A percentile compares a stretch with the other conserved stretches of the same genome.
Evolutionary conservation across 1,284 basidiomycete genomes (phyloP).

Genomic region (Thecaphora thlaspeos): DNA sequence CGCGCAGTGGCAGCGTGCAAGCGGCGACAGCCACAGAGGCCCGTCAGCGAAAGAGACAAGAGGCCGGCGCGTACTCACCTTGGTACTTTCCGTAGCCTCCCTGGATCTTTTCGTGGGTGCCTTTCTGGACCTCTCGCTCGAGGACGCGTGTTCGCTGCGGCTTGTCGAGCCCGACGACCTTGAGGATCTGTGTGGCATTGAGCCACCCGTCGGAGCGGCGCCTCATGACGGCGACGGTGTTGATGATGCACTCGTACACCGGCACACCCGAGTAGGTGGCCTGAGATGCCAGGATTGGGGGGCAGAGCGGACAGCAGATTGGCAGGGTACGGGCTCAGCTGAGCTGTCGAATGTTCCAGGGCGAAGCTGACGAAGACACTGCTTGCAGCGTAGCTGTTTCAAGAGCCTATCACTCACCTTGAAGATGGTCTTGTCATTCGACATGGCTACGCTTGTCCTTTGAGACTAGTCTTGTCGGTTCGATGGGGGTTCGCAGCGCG

Average conservation of each 20-base stretch:
- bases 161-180: conserved; percentile 99
- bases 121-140: conserved; percentile 97
- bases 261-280: conserved; percentile 60
- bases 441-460: too few species aligned
- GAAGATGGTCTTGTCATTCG: conserved; percentile 38
- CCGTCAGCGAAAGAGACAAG: neutral
- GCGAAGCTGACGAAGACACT: too few species aligned
- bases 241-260: conserved; percentile 60
- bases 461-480: too few species aligned
- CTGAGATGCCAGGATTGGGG: conserved; percentile 12
- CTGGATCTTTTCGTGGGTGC: conserved; percentile 98
- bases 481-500: too few species aligned
- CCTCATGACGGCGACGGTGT: conserved; percentile 82
- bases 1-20: too few species aligned
- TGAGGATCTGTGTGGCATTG: conserved; percentile 98
- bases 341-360: too few species aligned
- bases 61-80: conserved; percentile 66
- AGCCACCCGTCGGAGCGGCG: conserved; percentile 87
- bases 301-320: neutral
- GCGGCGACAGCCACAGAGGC: neutral
- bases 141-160: conserved; percentile 95
- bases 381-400: too few species aligned
- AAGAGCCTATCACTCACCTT: too few species aligned
- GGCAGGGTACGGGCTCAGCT: neutral
- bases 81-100: conserved; percentile 99